Base-by-base conservation (phyloP, 2,329 filamentous ascomycete species). In the Pseudogymnoascus destructans region DNA sequence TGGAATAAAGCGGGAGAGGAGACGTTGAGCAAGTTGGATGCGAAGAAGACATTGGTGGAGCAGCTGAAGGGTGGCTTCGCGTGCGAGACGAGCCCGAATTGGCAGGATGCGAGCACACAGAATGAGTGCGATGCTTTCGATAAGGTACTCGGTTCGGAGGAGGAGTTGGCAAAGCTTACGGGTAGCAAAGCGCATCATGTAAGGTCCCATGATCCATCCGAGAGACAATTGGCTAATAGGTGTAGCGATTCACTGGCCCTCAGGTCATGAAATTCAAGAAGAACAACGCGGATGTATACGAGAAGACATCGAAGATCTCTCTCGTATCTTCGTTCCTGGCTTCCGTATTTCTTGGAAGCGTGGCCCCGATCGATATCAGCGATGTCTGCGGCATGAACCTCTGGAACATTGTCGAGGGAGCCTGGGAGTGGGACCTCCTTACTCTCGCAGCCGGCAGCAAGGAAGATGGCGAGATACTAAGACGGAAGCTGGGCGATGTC, bases 381-480 rank as follows among this genome's bases (percentile, higher is more conserved):
- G 93, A 98, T 73, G 91, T 92, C 21, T 95, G 90, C 67, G 93
- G 93, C 58, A 95, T 95, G 86, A 95, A 97, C 70, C 77, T 98
- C 5, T 97, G 90, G 89, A 89, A 97, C 67, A 90, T 97, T 63
- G 76, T 82, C 62, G 76, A 79, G 17, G 82, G 87, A 63, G 70
- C 73, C 17, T 97, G 89, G 83, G 84, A 86, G 63, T 81, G 90
- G 59, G 74, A 80, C 15, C 79, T 96, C 0, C 80, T 98, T 15
- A 77, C 80, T 36, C 82, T 95, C 10, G 81, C 87, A 17, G 88
- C 87, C 3, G 63, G 69, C 27, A 56, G 30, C 54, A 38, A 33
- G 21, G 64, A 65, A 23, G 78, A 79, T 57, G 82, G 79, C 1
- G 76, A 76, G 4, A 83, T 82, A 27, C 79, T 97, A 57, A 85